Evolutionary conservation across 495 filamentous ascomycete species (phyloP), one percentile per base, ranked within the genome.

Genomic region (Penicillium flavigenum): DNA sequence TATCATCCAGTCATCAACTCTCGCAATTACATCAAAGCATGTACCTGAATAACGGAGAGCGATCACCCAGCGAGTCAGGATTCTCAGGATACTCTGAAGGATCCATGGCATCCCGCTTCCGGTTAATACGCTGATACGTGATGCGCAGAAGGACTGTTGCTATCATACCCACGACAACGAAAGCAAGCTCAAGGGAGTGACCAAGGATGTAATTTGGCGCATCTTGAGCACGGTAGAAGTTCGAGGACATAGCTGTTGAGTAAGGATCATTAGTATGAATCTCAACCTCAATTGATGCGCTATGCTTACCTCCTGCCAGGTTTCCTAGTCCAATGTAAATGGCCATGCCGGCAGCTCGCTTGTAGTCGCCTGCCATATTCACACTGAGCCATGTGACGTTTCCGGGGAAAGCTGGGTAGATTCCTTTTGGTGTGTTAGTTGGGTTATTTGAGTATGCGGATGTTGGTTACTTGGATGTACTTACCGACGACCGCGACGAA

Each of bases 281-380:
- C n/a, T 8, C n/a, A 44, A 17, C 12, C n/a, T 12, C 9, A 32
- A 6, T 20, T 20, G 39, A 20, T 26, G 14, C 5, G 14, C 8
- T n/a, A 29, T 55, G 1, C 57, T 47, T 65, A 76, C 73, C 72
- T 31, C 89, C 89, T 19, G 83, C 86, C 4, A 92, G 71, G 57
- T 89, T 90, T 0, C 89, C 89, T 27, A 86, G 61, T 0, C 88
- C 87, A 56, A 93, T 91, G 34, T 89, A 85, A 4, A 91, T 72
- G 0, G 87, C 89, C 82, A 91, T 89, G 0, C 84, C 89, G 4
- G 83, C 84, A 8, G 83, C 81, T 1, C 88, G 77, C 68, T 92
- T 92, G 45, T 87, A 86, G 54, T 79, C 81, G 0, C 88, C 88
- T 0, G 85, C 81, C 14, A 92, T 75, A 63, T 92, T 91, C 66